Conservation (phyloP, 352 stramenopile species). For the Blastocystis sp. region DNA sequence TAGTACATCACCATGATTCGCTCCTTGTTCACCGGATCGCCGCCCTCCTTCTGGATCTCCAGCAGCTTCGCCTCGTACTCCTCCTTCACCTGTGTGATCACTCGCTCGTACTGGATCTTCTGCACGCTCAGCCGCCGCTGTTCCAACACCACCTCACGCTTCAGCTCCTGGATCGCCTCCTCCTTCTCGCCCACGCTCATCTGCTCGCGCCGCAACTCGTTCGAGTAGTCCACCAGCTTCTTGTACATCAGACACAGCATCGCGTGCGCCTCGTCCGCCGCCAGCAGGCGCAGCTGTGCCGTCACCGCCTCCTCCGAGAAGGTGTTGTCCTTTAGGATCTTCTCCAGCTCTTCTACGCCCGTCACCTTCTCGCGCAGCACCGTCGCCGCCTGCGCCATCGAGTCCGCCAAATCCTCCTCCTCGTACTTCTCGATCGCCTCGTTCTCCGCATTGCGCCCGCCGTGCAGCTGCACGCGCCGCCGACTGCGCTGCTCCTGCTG, state of each 20-base stretch:
- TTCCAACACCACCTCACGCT: not conserved
- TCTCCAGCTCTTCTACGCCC: constrained; percentile 20
- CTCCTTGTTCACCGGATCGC: not conserved
- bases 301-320: constrained; percentile 11
- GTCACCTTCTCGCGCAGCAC: not conserved
- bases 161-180: not conserved
- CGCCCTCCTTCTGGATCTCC: not conserved
- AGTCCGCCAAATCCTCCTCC: constrained; percentile 23
- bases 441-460: not conserved
- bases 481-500: not conserved
- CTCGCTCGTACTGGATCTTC: not conserved
- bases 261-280: not conserved
- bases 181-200: constrained; percentile 23
- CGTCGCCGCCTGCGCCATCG: not conserved
- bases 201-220: not conserved
- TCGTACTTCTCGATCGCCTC: not conserved
- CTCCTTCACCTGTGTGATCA: constrained; percentile 6
- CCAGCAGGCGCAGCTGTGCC: not conserved
- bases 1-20: not conserved
- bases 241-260: constrained; percentile 45
- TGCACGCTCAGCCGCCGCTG: not conserved
- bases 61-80: constrained; percentile 36
- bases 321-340: not conserved
- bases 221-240: not conserved
- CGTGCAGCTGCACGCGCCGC: not conserved